Conservation (phyloP, 352 stramenopile genomes). For the Pythium vanterpoolii region DNA sequence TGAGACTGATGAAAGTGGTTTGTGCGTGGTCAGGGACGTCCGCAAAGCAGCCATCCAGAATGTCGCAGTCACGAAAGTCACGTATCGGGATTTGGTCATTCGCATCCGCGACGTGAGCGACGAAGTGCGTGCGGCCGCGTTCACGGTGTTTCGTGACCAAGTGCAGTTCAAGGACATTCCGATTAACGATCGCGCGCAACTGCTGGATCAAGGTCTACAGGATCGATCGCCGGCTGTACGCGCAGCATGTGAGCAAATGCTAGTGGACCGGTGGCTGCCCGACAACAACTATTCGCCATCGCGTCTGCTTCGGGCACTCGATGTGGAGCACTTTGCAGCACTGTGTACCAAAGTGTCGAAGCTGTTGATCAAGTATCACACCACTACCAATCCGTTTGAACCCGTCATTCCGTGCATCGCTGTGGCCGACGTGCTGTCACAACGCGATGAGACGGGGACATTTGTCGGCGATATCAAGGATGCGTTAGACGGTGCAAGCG, state of each 20-base stretch:
- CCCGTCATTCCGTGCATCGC: constrained; percentile 6
- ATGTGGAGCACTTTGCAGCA: constrained; percentile 57
- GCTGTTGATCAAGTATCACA: constrained; percentile 41
- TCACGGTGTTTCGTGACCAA: constrained; percentile 44
- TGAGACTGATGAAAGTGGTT: background rate
- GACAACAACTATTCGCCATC: constrained; percentile 50
- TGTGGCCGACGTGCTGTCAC: constrained; percentile 7
- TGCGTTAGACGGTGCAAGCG: constrained; percentile 30
- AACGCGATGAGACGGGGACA: constrained; percentile 28
- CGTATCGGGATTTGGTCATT: constrained; percentile 56
- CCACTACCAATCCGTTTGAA: constrained; percentile 12
- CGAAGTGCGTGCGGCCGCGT: constrained; percentile 60
- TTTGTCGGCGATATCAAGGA: constrained; percentile 15
- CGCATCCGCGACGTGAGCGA: constrained; percentile 73
- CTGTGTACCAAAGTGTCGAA: constrained; percentile 49
- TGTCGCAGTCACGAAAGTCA: constrained; percentile 39
- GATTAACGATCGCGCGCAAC: constrained; percentile 59
- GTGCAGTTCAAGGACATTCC: constrained; percentile 53
- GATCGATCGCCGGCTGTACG: constrained; percentile 53
- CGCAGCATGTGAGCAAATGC: constrained; percentile 63
- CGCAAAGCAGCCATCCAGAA: constrained; percentile 56
- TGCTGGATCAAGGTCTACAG: constrained; percentile 73
- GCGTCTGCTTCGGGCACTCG: constrained; percentile 50
- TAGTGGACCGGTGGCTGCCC: constrained; percentile 65
- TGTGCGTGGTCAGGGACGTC: constrained; percentile 47